Conservation (phyloP, 169 alveolate genomes). For the Plasmodium gonderi region DNA sequence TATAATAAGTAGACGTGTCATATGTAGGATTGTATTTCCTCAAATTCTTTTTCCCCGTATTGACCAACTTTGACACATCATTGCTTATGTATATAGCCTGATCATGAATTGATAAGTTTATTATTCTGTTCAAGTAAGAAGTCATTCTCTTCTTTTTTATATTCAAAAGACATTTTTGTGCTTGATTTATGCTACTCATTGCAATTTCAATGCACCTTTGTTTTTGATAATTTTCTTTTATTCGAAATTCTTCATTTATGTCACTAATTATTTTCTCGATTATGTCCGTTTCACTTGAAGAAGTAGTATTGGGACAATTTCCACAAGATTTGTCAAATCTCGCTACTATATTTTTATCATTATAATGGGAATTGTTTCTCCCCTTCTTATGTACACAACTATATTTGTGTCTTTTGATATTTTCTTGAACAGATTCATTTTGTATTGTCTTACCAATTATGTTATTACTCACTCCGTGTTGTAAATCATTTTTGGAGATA, state of each 20-base stretch:
- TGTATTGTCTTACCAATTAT: not conserved
- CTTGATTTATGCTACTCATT: constrained; percentile 68
- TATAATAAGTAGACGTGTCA: not conserved
- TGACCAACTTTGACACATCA: not conserved
- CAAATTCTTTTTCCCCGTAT: not conserved
- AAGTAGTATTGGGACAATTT: not conserved
- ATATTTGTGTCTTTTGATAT: not conserved
- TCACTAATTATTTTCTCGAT: constrained; percentile 4
- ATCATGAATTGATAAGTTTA: constrained; percentile 30
- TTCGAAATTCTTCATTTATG: not conserved
- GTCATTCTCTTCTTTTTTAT: constrained; percentile 46
- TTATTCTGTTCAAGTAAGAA: constrained; percentile 43
- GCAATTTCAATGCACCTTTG: constrained; percentile 50
- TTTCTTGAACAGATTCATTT: not conserved
- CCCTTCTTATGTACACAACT: not conserved
- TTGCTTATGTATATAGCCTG: constrained; percentile 9
- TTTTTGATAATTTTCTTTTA: constrained; percentile 22
- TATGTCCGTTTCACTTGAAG: not conserved
- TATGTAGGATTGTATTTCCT: not conserved
- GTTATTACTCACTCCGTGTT: not conserved
- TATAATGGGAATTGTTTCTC: not conserved
- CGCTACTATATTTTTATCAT: not conserved
- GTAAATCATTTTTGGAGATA: not conserved
- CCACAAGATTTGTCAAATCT: not conserved
- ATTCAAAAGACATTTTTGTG: constrained; percentile 47